Base-by-base conservation (phyloP, 805 yeast genomes). In the Saturnispora dispora region DNA sequence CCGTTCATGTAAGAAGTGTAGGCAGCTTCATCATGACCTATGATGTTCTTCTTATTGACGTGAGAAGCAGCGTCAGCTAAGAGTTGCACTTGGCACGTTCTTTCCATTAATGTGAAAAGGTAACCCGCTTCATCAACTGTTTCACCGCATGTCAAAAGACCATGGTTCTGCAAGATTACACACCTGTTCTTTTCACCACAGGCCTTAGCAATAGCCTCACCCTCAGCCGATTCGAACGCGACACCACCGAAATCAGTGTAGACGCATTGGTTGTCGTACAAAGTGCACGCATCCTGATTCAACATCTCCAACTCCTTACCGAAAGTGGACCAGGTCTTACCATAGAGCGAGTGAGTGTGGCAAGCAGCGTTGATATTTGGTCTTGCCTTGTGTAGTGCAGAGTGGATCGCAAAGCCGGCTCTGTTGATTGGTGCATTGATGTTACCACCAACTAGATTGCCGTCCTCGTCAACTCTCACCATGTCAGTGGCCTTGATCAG, bases 81-180 rank as follows among this genome's bases (percentile, higher is more conserved):
- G 60, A 84, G 64, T 65, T 84, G 90, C n/a, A 76, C 76, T 60
- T 81, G 76, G 62, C 90, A 84, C 9, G 76, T 61, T 58, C 76
- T 73, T 62, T 84, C 90, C 79, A 83, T 72, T 48, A 81, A 63
- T 1, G 81, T 72, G 66, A 77, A 84, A 52, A 82, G 62, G 61
- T 77, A 79, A 2, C 88, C 88, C 10, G 90, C 89, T 66, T 82
- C 89, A 60, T 82, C 89, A 11, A 83, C 82, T 5, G 87, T 83
- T 37, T 66, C 56, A 25, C 90, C 91, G 5, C 79, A 83, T 2
- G 89, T 83, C 58, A 84, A 64, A 33, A 83, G 71, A 28, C 91
- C 90, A 63, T 84, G 91, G 70, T 84, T 84, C 63, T 78, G 84
- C 57, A 84, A 68, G 56, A 84, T 81, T 22, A 57, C 36, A 45